Percentiles rank a stretch among this genome's conserved stretches.
Evolutionary conservation across 495 filamentous ascomycete species (phyloP).

Genomic region (Hypoxylon lienhwacheense): DNA sequence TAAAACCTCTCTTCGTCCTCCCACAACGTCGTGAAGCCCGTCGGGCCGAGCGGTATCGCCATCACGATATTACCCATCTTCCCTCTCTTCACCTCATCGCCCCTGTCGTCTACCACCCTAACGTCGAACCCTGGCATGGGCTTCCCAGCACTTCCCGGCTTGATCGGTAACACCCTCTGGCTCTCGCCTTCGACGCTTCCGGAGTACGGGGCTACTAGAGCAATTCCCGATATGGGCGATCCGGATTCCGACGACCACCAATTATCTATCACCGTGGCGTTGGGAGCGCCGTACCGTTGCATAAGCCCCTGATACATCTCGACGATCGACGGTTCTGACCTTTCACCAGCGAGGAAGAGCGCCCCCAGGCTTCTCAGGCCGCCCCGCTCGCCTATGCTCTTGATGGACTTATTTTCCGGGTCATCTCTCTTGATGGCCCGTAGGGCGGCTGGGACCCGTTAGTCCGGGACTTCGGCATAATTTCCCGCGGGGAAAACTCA

Average conservation of each 20-base stretch:
- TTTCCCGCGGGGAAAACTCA: constrained; percentile 35
- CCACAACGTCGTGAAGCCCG: constrained; percentile 83
- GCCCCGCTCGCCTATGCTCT: constrained; percentile 60
- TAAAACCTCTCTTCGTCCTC: constrained; percentile 82
- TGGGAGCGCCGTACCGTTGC: constrained; percentile 59
- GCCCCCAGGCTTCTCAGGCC: constrained; percentile 69
- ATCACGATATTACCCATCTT: constrained; percentile 93
- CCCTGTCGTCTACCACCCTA: constrained; percentile 76
- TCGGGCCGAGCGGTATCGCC: constrained; percentile 77
- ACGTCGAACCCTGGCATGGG: constrained; percentile 91
- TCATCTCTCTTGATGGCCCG: constrained; percentile 87
- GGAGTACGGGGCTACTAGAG: constrained; percentile 61
- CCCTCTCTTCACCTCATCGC: constrained; percentile 64
- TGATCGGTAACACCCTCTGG: constrained; percentile 53
- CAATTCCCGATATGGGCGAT: constrained; percentile 82
- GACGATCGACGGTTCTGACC: constrained; percentile 86
- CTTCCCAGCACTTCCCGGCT: constrained; percentile 85
- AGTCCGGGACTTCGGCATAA: neutral
- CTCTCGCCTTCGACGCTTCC: constrained; percentile 45
- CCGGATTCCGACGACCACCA: constrained; percentile 97
- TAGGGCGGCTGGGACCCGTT: constrained; percentile 57
- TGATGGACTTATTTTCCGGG: constrained; percentile 67
- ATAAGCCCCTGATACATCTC: constrained; percentile 75
- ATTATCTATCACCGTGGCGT: constrained; percentile 80
- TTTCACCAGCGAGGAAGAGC: constrained; percentile 85